Evolutionary conservation across 192 early-diverging fungal genomes (phyloP).

Genomic region (Linnemannia hyalina): DNA sequence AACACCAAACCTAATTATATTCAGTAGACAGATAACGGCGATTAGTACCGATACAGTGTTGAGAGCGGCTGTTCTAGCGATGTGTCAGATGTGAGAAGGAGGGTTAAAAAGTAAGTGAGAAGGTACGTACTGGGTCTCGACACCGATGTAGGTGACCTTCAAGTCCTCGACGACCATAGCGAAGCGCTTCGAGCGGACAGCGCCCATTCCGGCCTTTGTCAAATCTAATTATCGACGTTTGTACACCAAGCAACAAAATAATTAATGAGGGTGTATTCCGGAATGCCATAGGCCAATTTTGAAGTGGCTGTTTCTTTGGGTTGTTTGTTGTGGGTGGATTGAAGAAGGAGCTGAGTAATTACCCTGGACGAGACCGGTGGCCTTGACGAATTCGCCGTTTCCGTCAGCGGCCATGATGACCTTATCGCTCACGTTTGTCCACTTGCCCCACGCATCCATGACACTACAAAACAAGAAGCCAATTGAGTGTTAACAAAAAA

Average conservation of each 20-base stretch:
- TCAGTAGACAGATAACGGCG: not conserved
- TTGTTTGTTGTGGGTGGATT: too few relatives aligned
- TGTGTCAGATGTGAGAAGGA: not conserved
- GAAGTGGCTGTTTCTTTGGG: not conserved
- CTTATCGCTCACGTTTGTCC: slow-evolving; percentile 53
- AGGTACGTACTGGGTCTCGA: slow-evolving; percentile 55
- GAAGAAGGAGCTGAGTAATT: not conserved
- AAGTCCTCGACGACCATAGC: slow-evolving; percentile 67
- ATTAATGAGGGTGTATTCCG: not conserved
- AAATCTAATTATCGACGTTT: slow-evolving; percentile 62
- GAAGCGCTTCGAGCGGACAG: slow-evolving; percentile 64
- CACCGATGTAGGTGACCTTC: slow-evolving; percentile 66
- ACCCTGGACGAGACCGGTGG: slow-evolving; percentile 48
- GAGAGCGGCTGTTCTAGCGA: too few relatives aligned
- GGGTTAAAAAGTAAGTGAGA: not conserved
- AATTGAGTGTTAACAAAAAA: not conserved
- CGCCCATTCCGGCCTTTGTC: slow-evolving; percentile 66
- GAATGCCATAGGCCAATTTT: too few relatives aligned
- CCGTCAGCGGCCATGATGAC: slow-evolving; percentile 65
- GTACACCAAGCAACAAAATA: not conserved
- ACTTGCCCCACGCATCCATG: slow-evolving; percentile 73
- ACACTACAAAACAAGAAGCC: slow-evolving; percentile 34
- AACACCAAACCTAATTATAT: slow-evolving; percentile 48
- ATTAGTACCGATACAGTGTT: not conserved
- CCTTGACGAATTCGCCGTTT: slow-evolving; percentile 60